Percentiles rank a stretch among this genome's conserved stretches.
Evolutionary conservation across 1,284 basidiomycete species (phyloP).

Genomic region (Fistulina hepatica): DNA sequence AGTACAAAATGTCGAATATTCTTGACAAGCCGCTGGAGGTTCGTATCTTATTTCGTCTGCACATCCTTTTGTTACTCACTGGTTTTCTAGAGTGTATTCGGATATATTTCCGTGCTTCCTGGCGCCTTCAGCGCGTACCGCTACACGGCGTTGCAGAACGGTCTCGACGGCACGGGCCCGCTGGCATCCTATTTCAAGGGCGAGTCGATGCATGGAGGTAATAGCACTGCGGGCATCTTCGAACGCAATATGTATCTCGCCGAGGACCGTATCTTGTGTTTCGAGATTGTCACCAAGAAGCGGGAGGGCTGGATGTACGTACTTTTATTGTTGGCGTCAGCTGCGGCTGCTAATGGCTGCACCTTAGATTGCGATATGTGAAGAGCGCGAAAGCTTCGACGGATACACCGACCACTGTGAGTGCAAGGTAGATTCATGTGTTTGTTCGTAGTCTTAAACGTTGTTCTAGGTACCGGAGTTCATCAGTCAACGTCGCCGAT

Average conservation of each 20-base stretch:
- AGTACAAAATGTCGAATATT: constrained; percentile 90
- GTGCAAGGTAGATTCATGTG: constrained; percentile 12
- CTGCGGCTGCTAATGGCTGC: constrained; percentile 8
- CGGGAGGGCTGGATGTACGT: constrained; percentile 70
- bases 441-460: constrained; percentile 2
- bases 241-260: constrained; percentile 89
- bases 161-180: constrained; percentile 74
- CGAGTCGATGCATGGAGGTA: constrained; percentile 72
- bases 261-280: constrained; percentile 92
- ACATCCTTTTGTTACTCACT: constrained; percentile 3
- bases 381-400: constrained; percentile 86
- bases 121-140: constrained; percentile 91
- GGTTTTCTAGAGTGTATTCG: constrained; percentile 62
- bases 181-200: constrained; percentile 89
- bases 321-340: constrained; percentile 3
- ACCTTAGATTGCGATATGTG: constrained; percentile 70
- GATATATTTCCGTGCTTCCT: constrained; percentile 82
- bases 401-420: constrained; percentile 71
- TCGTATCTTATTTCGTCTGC: constrained; percentile 9
- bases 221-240: constrained; percentile 58
- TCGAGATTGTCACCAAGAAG: constrained; percentile 95
- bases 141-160: constrained; percentile 76
- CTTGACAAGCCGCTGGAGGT: constrained; percentile 88
- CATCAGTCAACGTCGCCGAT: constrained; percentile 83
- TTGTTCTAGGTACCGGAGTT: constrained; percentile 63